Base-by-base conservation (phyloP, 2,329 filamentous ascomycete genomes). In the Diaporthe amygdali region DNA sequence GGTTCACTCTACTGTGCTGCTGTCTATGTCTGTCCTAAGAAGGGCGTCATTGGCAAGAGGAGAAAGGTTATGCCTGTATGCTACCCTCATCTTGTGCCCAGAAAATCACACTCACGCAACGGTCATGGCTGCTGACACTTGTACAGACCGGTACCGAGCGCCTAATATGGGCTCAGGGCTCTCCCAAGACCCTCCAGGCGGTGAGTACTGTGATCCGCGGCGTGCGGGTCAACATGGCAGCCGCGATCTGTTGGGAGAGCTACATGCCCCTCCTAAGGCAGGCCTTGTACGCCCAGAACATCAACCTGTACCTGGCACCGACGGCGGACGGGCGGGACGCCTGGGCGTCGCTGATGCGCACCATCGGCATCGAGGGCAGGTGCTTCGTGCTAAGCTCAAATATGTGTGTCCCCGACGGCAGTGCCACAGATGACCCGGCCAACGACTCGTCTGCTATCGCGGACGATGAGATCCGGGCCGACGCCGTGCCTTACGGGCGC, bases 231-330 rank as follows among this genome's bases (percentile, higher is more conserved):
- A 96, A 94, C 70, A 88, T 98, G 72, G 95, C 92, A 0, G 91
- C 93, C 3, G 96, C 95, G 4, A 97, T 98, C 75, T 97, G 95
- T 85, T 98, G 95, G 95, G 95, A 98, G 81, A 97, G 94, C 81
- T 97, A 96, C 83, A 98, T 97, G 95, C 95, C 95, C 0, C 84
- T 98, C 22, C 85, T 98, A 9, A 89, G 96, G 22, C 93, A 97
- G 79, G 88, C 90, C 20, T 86, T 98, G 46, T 98, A 98, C 81
- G 88, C 90, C 2, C 96, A 98, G 81, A 97, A 97, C 78, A 91
- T 98, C 77, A 97, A 97, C 79, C 83, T 98, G 15, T 98, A 96
- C 81, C 89, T 98, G 2, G 95, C 95, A 0, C 96, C 96, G 0
- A 98, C 95, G 0, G 95, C 95, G 1, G 96, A 98, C 82, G 89